Evolutionary conservation across 1,284 basidiomycete species (phyloP).

Genomic region (Cryptococcus floricola): DNA sequence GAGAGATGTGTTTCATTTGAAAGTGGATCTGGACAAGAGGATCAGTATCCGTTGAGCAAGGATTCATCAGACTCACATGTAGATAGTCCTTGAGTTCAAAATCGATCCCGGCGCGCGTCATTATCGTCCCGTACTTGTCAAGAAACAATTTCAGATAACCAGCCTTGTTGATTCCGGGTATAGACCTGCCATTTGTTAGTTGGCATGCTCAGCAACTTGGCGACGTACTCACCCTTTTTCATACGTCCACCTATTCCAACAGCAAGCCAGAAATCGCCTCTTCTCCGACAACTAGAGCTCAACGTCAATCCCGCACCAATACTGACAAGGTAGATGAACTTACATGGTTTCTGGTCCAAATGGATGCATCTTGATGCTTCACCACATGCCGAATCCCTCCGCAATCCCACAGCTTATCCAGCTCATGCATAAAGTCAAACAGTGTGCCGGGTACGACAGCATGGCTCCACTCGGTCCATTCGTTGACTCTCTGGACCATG

Average conservation of each 20-base stretch:
- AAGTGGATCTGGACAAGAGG: conserved; percentile 3
- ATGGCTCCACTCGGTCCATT: conserved; percentile 19
- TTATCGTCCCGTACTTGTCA: conserved; percentile 19
- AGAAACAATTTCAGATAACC: conserved; percentile 14
- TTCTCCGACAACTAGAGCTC: conserved; percentile 6
- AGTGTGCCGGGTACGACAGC: conserved; percentile 20
- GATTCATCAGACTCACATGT: conserved; percentile 11
- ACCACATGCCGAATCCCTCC: conserved; percentile 12
- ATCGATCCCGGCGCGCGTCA: conserved; percentile 15
- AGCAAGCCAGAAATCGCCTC: conserved; percentile 17
- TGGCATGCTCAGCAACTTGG: not conserved
- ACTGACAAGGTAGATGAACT: conserved; percentile 2
- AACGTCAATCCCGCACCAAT: not conserved
- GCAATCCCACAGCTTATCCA: conserved; percentile 22
- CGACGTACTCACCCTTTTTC: conserved; percentile 20
- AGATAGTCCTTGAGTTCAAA: conserved; percentile 11
- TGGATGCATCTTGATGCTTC: conserved; percentile 11
- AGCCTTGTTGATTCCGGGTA: conserved; percentile 3
- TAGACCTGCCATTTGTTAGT: conserved; percentile 8
- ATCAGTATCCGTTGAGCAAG: not conserved
- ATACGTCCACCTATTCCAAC: conserved; percentile 24
- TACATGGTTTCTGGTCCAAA: conserved; percentile 19
- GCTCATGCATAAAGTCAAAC: conserved; percentile 21
- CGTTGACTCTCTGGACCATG: conserved; percentile 17
- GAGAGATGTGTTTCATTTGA: conserved; percentile 2